phyloP scores from a whole-genome alignment of 495 filamentous ascomycete genomes.

The Penicillium tannophilum region DNA sequence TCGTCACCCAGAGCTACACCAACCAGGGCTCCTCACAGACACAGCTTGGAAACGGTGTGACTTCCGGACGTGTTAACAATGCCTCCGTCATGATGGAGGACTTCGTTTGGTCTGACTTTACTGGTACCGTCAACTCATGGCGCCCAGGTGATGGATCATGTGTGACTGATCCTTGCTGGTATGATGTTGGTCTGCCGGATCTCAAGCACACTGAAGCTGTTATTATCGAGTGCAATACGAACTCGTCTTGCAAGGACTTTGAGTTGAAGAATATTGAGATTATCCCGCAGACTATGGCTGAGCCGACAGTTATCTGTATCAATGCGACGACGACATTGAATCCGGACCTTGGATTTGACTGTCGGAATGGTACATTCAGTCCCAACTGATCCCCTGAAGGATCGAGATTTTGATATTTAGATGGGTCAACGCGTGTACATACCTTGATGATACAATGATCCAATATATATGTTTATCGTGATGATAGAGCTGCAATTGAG shows the following conservation, averaged over 20 bases:
- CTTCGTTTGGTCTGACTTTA: slow-evolving; percentile 43
- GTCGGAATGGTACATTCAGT: slow-evolving; percentile 37
- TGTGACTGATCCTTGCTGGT: slow-evolving; percentile 45
- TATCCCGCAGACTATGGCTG: slow-evolving; percentile 35
- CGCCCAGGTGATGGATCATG: slow-evolving; percentile 44
- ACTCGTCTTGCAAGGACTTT: slow-evolving; percentile 39
- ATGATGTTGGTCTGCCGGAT: slow-evolving; percentile 35
- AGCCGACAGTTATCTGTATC: slow-evolving; percentile 34
- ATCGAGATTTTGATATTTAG: too few relatives aligned
- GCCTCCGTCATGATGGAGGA: slow-evolving; percentile 40
- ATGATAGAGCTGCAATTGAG: too few relatives aligned
- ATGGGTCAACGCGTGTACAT: too few relatives aligned
- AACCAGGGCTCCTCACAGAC: slow-evolving; percentile 35
- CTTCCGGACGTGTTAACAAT: slow-evolving; percentile 25
- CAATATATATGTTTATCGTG: too few relatives aligned
- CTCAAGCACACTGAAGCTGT: slow-evolving; percentile 41
- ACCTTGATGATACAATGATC: too few relatives aligned
- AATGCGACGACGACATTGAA: slow-evolving; percentile 39
- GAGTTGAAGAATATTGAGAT: slow-evolving; percentile 31
- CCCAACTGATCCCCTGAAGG: not conserved
- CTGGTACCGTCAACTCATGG: slow-evolving; percentile 42
- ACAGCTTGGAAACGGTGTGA: slow-evolving; percentile 20
- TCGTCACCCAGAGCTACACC: slow-evolving; percentile 45
- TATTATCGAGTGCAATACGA: slow-evolving; percentile 42
- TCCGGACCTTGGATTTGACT: slow-evolving; percentile 37